Evolutionary conservation across 805 yeast species (phyloP).

Genomic region (Starmerella etchellsii): DNA sequence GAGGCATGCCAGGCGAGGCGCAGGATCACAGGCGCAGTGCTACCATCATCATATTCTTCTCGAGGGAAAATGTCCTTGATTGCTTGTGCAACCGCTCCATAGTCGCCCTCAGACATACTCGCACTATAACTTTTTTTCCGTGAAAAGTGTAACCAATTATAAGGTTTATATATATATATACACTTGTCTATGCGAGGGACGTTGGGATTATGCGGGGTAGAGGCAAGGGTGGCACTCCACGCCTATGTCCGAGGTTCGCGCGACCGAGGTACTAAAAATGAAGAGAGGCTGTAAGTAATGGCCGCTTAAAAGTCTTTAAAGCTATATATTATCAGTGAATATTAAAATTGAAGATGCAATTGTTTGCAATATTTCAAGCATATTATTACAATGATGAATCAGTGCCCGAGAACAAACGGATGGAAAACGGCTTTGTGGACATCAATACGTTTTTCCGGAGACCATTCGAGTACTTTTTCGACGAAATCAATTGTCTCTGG

Average conservation of each 20-base stretch:
- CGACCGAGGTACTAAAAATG: too few relatives aligned
- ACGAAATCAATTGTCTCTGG: constrained; percentile 29
- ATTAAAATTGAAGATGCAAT: too few relatives aligned
- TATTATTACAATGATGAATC: too few relatives aligned
- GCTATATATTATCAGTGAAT: too few relatives aligned
- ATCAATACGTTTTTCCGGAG: constrained; percentile 42
- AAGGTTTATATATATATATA: background rate
- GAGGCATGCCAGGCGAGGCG: constrained; percentile 80
- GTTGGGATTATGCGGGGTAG: too few relatives aligned
- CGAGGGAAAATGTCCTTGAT: constrained; percentile 29
- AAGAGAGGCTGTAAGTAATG: too few relatives aligned
- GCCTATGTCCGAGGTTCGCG: too few relatives aligned
- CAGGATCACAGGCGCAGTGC: constrained; percentile 62
- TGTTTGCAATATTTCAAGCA: too few relatives aligned
- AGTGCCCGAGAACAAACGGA: constrained; percentile 18
- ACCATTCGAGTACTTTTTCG: constrained; percentile 55
- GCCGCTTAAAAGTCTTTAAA: too few relatives aligned
- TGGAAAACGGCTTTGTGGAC: constrained; percentile 30
- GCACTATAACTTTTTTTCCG: background rate
- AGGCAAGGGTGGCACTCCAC: background rate
- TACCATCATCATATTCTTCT: constrained; percentile 50
- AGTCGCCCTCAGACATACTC: constrained; percentile 24
- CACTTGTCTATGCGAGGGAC: background rate
- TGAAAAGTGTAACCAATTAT: background rate
- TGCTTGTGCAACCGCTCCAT: constrained; percentile 30